Conservation (phyloP, 2,329 filamentous ascomycete species). For the Fusarium fracticaudum region DNA sequence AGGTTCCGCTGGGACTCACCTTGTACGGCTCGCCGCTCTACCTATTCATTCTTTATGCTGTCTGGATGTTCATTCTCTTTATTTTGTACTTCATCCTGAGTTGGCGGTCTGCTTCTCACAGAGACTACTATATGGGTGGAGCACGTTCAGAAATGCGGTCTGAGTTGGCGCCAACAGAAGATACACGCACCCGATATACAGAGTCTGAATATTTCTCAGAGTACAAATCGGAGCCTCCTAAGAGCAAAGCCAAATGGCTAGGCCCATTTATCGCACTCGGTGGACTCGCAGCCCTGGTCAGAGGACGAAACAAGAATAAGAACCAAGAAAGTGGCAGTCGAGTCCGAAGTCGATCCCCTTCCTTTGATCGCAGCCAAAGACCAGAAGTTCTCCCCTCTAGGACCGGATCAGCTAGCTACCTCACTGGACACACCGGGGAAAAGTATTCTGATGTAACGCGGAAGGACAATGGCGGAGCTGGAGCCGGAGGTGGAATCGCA, state of each 20-base stretch:
- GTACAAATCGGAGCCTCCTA: constrained; percentile 46
- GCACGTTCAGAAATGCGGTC: constrained; percentile 64
- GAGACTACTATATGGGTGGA: constrained; percentile 65
- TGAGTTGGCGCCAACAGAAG: constrained; percentile 52
- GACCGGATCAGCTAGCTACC: constrained; percentile 65
- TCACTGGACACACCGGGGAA: constrained; percentile 59
- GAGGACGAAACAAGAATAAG: constrained; percentile 55
- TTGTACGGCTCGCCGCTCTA: constrained; percentile 89
- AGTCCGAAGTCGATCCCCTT: constrained; percentile 53
- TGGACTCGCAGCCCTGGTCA: constrained; percentile 58
- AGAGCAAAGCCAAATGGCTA: constrained; percentile 56
- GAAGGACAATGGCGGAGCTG: constrained; percentile 37
- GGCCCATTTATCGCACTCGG: constrained; percentile 63
- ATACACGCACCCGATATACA: constrained; percentile 51
- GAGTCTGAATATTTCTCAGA: constrained; percentile 53
- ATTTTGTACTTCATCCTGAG: constrained; percentile 82
- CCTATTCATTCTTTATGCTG: constrained; percentile 84
- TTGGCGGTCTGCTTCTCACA: constrained; percentile 69
- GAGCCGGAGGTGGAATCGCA: constrained; percentile 65
- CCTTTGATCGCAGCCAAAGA: constrained; percentile 49
- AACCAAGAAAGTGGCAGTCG: constrained; percentile 51
- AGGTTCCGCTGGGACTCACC: constrained; percentile 88
- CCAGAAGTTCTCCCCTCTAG: constrained; percentile 64
- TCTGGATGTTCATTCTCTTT: constrained; percentile 80
- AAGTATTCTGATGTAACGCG: constrained; percentile 66